Evolutionary conservation across 2,329 filamentous ascomycete genomes (phyloP).

Genomic region (Ploettnerulaceae sp.): DNA sequence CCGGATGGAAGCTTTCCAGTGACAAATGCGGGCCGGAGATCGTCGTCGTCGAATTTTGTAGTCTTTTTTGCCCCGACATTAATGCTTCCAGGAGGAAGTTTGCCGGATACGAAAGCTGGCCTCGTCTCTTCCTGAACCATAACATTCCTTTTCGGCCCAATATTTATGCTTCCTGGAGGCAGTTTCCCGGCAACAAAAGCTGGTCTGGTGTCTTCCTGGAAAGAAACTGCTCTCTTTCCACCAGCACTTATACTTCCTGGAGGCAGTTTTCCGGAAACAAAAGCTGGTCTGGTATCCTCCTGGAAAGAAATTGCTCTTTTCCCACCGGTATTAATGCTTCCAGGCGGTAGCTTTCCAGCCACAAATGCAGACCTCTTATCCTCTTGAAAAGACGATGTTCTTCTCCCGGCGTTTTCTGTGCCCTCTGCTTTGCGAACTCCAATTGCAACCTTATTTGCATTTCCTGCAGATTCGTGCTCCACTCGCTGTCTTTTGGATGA

Average conservation of each 20-base stretch:
- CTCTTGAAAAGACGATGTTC: slow-evolving; percentile 21
- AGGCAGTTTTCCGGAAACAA: slow-evolving; percentile 25
- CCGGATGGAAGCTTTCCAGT: slow-evolving; percentile 23
- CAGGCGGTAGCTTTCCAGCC: slow-evolving; percentile 35
- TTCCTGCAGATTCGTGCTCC: slow-evolving; percentile 25
- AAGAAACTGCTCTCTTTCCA: slow-evolving; percentile 26
- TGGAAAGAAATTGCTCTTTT: slow-evolving; percentile 7
- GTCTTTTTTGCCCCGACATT: slow-evolving; percentile 26
- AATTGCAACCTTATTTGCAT: slow-evolving; percentile 21
- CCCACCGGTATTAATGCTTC: slow-evolving; percentile 29
- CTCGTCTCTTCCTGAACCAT: slow-evolving; percentile 12
- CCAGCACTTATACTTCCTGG: slow-evolving; percentile 28
- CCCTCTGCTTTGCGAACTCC: slow-evolving; percentile 37
- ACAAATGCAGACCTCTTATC: slow-evolving; percentile 30
- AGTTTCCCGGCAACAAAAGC: slow-evolving; percentile 34
- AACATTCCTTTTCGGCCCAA: slow-evolving; percentile 6
- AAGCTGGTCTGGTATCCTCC: slow-evolving; percentile 15
- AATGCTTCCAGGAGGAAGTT: slow-evolving; percentile 37
- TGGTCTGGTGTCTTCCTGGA: slow-evolving; percentile 31
- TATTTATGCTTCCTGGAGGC: slow-evolving; percentile 33
- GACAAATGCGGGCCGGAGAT: slow-evolving; percentile 29
- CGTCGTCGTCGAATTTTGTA: slow-evolving; percentile 24
- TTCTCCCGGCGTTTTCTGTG: slow-evolving; percentile 30
- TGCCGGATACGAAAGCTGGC: slow-evolving; percentile 31
- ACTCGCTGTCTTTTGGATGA: slow-evolving; percentile 44